Evolutionary conservation across 805 yeast genomes (phyloP), one percentile per base, ranked within the genome.

Genomic region (Saccharomycopsis vini): DNA sequence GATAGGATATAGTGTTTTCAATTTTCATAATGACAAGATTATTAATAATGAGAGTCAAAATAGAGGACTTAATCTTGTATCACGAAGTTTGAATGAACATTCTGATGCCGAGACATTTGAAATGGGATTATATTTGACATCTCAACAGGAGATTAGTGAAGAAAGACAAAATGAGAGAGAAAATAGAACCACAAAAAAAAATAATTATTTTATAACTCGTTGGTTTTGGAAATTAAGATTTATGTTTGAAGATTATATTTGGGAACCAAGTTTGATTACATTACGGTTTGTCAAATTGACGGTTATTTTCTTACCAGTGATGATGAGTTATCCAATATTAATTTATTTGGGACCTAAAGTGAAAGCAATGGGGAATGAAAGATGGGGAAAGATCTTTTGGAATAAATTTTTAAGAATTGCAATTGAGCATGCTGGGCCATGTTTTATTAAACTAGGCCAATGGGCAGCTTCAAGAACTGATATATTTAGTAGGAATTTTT

Each of bases 401-500:
- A 89, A 73, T 61, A 62, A 62, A 42, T 62, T 77, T 38, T 62
- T 90, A 18, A 69, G 86, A 39, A 61, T 72, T 58, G 65, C 81
- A 1, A 75, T 92, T 46, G 95, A 90, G 60, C 50, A 67, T 15
- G 96, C 95, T 0, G 98, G 98, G 1, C 95, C 97, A 2, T 81
- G 95, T 3, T 92, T 83, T 58, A 79, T 83, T 45, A 83, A 86
- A 61, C 71, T 92, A 45, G 98, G 97, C 3, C 99, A 92, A 65
- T 92, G 99, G 99, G 98, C 98, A 0, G 97, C 97, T 2, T 83
- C 95, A 9, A 74, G 99, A 61, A 85, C 95, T 0, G 99, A 92
- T 62, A 81, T 92, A 28, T 90, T 92, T 63, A 81, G 95, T 3
- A 66, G 64, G 38, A 84, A 73, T 33, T 63, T 90, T 61, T 90